These are phyloP conservation scores for Talaromyces liani DNA, from an alignment of 495 filamentous ascomycete species.

Conservation along the genomic window DNA sequence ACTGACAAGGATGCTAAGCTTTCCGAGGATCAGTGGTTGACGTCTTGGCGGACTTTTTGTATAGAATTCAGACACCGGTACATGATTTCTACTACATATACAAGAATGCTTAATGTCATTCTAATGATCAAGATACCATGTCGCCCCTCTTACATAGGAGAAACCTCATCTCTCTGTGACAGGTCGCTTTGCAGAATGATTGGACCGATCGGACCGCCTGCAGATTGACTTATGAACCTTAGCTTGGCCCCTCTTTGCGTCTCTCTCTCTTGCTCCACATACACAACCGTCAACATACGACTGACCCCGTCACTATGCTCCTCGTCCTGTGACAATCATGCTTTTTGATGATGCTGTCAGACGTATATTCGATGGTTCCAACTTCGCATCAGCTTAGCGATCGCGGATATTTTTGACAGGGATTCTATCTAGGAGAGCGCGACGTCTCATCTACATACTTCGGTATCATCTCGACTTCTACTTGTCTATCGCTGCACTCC, in stretches of 20 bases:
- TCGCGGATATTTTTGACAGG: background rate
- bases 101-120: background rate
- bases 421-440: background rate
- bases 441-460: background rate
- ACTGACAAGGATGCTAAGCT: background rate
- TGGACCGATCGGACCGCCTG: background rate
- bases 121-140: background rate
- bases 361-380: background rate
- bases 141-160: too few species aligned
- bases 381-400: background rate
- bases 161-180: background rate
- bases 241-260: background rate
- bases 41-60: background rate
- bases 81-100: background rate
- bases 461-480: background rate
- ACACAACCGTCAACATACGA: background rate
- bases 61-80: background rate
- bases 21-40: background rate
- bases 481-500: background rate
- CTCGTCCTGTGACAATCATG: background rate
- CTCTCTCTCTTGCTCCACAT: background rate
- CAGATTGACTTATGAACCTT: background rate
- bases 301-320: background rate
- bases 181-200: background rate
- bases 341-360: background rate